Evolutionary conservation across 129 eudicot species (phyloP), one percentile per base, ranked within the genome.

Genomic region (Escallonia rubra): DNA sequence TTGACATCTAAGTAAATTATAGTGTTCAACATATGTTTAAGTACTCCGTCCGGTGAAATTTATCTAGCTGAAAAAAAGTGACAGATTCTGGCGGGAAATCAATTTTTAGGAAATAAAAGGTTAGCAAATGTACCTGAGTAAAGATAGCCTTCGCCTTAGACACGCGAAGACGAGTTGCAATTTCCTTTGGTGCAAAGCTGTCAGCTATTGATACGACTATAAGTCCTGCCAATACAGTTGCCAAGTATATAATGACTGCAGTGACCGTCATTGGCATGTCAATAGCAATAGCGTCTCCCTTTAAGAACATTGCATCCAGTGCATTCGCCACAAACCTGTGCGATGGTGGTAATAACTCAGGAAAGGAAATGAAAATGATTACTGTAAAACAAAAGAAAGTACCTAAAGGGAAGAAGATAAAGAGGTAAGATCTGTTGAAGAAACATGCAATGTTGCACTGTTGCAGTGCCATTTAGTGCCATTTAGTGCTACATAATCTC

Each of bases 241-340:
- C 96, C 75, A 94, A 78, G 80, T 94, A 94, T 76, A 94, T 70
- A 70, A 89, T 79, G 65, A 89, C 99, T 43, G 99, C 97, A 78
- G 61, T 86, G 60, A 75, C 87, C 8, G 99, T 89, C 99, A 94
- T 94, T 53, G 95, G 96, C 99, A 94, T 94, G 75, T 86, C 96
- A 60, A 94, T 94, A 62, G 97, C 99, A 80, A 94, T 86, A 4
- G 86, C 85, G 76, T 89, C 97, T 72, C 96, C 99, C 83, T 68
- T 84, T 51, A 82, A 47, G 83, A 84, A 94, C 74, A 63, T 44
- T 42, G 67, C 42, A 69, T 73, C 89, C 62, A 94, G 75, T 65
- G 99, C 90, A 81, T 85, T 84, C 55, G 97, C 96, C 49, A 89
- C 93, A 76, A 94, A 61, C 96, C 97, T 94, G 82, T 49, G 12